Conservation (phyloP, 345 rosid species). For the Limnanthes douglasii region DNA sequence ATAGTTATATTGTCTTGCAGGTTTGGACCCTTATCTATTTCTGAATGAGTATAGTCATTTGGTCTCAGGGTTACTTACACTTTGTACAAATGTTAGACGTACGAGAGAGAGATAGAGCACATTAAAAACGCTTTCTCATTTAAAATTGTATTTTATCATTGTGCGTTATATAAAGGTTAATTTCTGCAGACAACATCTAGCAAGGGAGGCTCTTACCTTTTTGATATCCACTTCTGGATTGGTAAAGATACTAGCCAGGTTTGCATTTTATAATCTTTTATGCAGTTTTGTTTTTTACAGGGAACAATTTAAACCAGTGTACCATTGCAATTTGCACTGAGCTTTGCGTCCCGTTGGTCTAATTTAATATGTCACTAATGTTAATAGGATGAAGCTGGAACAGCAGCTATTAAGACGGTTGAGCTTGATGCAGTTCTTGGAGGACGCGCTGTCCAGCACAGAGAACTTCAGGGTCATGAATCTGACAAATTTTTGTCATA, state of each 20-base stretch:
- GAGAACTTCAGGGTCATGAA: conserved; percentile 97
- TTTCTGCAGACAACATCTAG: conserved; percentile 55
- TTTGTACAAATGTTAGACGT: too few species aligned
- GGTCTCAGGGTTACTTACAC: too few species aligned
- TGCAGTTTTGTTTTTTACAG: conserved; percentile 1
- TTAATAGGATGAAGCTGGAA: conserved; percentile 93
- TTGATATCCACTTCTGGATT: conserved; percentile 95
- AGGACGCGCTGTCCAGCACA: conserved; percentile 97
- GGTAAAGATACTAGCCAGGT: conserved; percentile 99
- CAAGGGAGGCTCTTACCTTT: conserved; percentile 74
- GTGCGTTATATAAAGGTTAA: conserved; percentile 8
- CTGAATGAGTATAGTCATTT: too few species aligned
- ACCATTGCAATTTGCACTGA: too few species aligned
- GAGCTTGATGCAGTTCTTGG: conserved; percentile 95
- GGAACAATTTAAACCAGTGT: too few species aligned
- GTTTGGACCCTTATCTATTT: too few species aligned
- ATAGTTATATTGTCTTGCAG: conserved; percentile 88
- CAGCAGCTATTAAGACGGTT: conserved; percentile 92
- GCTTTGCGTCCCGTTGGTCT: too few species aligned
- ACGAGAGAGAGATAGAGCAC: too few species aligned
- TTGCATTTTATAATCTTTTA: conserved; percentile 7
- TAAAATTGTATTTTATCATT: too few species aligned
- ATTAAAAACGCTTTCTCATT: too few species aligned
- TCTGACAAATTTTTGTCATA: conserved; percentile 94
- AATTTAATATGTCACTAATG: conserved; percentile 7